These are phyloP conservation scores for Suhomyces choctaworum DNA, from an alignment of 1,139 yeast species.

Conservation along the genomic window DNA sequence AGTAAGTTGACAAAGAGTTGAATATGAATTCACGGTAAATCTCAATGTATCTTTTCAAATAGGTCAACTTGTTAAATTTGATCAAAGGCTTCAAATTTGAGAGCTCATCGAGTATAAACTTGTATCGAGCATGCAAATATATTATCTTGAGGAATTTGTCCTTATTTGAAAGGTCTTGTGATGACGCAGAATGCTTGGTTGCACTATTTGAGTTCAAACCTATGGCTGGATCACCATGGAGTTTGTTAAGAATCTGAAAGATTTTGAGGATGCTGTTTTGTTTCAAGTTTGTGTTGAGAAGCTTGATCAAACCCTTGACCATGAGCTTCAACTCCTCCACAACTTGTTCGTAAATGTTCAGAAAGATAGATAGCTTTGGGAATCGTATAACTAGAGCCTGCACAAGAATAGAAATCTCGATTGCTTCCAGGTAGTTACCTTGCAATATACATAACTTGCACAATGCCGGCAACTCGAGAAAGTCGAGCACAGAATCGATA, in stretches of 20 bases:
- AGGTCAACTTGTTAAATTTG: constrained; percentile 56
- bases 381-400: constrained; percentile 68
- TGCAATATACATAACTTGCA: constrained; percentile 80
- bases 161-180: constrained; percentile 16
- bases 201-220: constrained; percentile 5
- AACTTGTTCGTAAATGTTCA: constrained; percentile 54
- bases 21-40: constrained; percentile 80
- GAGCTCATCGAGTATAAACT: constrained; percentile 61
- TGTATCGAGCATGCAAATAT: constrained; percentile 56
- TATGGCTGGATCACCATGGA: constrained; percentile 21
- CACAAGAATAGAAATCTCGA: constrained; percentile 73
- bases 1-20: constrained; percentile 66
- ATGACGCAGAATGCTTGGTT: constrained; percentile 27
- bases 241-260: constrained; percentile 69
- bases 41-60: constrained; percentile 77
- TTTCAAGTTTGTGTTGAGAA: constrained; percentile 73
- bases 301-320: constrained; percentile 65
- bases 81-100: constrained; percentile 56
- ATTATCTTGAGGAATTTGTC: constrained; percentile 43
- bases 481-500: constrained; percentile 71
- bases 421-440: constrained; percentile 87
- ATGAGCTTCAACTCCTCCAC: constrained; percentile 59
- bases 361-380: constrained; percentile 59
- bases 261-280: constrained; percentile 78
- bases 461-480: constrained; percentile 79